Evolutionary conservation across 352 stramenopile species (phyloP), one percentile per base, ranked within the genome.

Genomic region (Phytophthora sojae): DNA sequence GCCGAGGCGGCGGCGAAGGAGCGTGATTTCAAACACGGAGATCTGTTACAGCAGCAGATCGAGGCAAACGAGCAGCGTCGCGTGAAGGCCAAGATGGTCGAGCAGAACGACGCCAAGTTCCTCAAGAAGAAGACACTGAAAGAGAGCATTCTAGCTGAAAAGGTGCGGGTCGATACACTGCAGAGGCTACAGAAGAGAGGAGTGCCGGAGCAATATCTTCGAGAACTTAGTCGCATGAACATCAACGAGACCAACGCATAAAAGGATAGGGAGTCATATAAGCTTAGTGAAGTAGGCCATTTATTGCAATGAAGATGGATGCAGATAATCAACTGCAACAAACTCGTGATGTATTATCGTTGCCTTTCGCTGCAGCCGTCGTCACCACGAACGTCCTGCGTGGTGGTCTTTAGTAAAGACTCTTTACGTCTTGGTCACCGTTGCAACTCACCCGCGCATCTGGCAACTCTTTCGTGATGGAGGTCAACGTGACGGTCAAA

Each of bases 81-180:
- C 1, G 29, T 74, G 45, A 92, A 91, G 64, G 78, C 81, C 45
- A 90, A 86, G 62, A 71, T 91, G 67, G 88, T 91, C 37, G 80
- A 82, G 62, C 75, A 86, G 53, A 91, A 90, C 57, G 86, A 93
- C 62, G 80, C 75, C 62, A 92, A 90, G 67, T 90, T 87, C 54
- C 54, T 76, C 15, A 86, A 88, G 67, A 95, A 92, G 75, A 93
- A 92, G 63, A 67, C 66, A 23, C 73, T 89, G 57, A 91, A 90
- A 57, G 87, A 93, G 64, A 82, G 75, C 45, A 92, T 92, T 66
- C 62, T 95, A 42, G 87, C 85, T 6, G 87, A 95, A 63, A 95
- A 95, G 66, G 83, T 93, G 59, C 74, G 87, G 0, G 60, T 76
- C 9, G 81, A 92, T 35, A 90, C 88, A 26, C 67, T 95, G 15